These are phyloP conservation scores for Botrytis sinoallii DNA, from an alignment of 2,329 filamentous ascomycete species.

Conservation along the genomic window DNA sequence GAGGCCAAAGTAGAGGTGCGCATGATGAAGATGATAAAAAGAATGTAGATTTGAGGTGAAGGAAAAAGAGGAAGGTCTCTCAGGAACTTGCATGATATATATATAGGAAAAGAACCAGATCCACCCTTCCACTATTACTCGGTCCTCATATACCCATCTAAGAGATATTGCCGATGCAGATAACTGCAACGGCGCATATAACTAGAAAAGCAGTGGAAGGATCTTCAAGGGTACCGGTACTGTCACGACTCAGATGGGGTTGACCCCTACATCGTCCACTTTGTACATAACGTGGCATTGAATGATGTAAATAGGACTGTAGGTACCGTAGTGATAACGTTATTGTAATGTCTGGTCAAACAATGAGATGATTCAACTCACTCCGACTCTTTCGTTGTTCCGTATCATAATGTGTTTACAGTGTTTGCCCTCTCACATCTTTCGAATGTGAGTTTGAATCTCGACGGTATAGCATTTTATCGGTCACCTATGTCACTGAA, in stretches of 20 bases:
- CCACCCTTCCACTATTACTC: conserved; percentile 1
- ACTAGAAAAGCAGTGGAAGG: not conserved
- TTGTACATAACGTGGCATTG: not conserved
- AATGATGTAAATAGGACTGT: not conserved
- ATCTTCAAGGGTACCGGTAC: not conserved
- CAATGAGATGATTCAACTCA: not conserved
- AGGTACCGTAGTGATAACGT: not conserved
- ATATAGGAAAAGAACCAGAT: not conserved
- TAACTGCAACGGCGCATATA: not conserved
- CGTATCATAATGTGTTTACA: not conserved
- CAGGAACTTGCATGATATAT: not conserved
- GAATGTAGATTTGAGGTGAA: not conserved
- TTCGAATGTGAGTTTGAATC: not conserved
- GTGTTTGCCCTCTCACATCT: not conserved
- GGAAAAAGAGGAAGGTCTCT: not conserved
- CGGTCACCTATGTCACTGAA: not conserved
- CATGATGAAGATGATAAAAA: conserved; percentile 7
- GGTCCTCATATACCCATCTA: not conserved
- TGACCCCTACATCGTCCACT: conserved; percentile 1
- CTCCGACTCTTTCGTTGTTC: not conserved
- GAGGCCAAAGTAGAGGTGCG: conserved; percentile 8
- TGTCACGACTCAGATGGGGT: not conserved
- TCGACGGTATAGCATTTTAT: not conserved
- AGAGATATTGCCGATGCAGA: not conserved
- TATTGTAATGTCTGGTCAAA: not conserved